Percentiles rank a stretch among this genome's conserved stretches.
Conservation (phyloP, 257 asterid genomes). For the Solanum arcanum region DNA sequence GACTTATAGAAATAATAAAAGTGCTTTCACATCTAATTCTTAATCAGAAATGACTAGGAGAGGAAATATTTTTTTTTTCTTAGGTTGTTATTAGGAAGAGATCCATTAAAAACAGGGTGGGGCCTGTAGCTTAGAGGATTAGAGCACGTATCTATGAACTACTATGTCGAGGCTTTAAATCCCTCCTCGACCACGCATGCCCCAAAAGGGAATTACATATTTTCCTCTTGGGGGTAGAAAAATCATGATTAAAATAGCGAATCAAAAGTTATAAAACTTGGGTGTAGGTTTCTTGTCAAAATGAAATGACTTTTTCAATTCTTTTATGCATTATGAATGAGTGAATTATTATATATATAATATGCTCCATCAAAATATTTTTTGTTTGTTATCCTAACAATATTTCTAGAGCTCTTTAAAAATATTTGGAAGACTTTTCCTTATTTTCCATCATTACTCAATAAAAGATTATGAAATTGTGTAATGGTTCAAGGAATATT, state of each 20-base stretch:
- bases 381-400: not conserved
- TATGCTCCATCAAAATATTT: not conserved
- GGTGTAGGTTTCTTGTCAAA: too few species aligned
- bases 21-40: not conserved
- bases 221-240: not conserved
- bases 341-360: not conserved
- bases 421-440: not conserved
- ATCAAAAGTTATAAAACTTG: too few species aligned
- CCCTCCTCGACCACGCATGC: not conserved
- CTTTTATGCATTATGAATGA: too few species aligned
- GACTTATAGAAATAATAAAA: not conserved
- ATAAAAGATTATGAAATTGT: not conserved
- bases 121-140: too few species aligned
- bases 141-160: not conserved
- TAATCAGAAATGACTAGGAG: not conserved
- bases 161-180: not conserved
- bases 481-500: not conserved
- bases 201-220: not conserved
- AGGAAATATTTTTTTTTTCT: too few species aligned
- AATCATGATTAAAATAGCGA: not conserved
- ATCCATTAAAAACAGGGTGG: not conserved
- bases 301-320: not conserved
- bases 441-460: not conserved
- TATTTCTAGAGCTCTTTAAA: not conserved
- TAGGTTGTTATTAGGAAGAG: not conserved